Evolutionary conservation across 2,329 filamentous ascomycete genomes (phyloP).

Genomic region (Penicillium sp.): DNA sequence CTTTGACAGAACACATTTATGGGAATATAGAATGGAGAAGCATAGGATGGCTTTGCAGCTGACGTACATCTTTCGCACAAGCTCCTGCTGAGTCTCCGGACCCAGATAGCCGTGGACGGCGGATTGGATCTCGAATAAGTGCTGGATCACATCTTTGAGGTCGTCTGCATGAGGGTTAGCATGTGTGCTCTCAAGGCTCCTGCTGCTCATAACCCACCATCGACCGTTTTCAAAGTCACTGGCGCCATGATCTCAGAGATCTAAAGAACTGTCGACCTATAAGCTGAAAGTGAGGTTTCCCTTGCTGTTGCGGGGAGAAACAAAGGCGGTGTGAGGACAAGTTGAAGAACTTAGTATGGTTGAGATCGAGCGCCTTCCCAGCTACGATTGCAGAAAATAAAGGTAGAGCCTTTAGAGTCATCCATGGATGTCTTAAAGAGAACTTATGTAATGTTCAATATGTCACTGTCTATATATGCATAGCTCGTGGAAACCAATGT

Average conservation of each 20-base stretch:
- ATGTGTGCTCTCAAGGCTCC: too few relatives aligned
- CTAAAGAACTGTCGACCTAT: not conserved
- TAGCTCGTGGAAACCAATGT: slow-evolving; percentile 5
- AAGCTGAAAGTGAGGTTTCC: slow-evolving; percentile 3
- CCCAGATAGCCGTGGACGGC: slow-evolving; percentile 59
- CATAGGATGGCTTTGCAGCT: not conserved
- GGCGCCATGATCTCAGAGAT: slow-evolving; percentile 14
- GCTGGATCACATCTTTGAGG: slow-evolving; percentile 60
- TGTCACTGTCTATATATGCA: slow-evolving; percentile 22
- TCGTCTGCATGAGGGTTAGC: slow-evolving; percentile 40
- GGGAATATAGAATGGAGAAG: not conserved
- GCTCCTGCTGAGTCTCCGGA: slow-evolving; percentile 53
- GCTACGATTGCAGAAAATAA: not conserved
- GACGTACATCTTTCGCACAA: slow-evolving; percentile 56
- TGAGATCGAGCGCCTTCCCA: not conserved
- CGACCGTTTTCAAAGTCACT: slow-evolving; percentile 21
- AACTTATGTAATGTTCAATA: slow-evolving; percentile 15
- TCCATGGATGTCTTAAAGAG: not conserved
- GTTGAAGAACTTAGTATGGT: not conserved
- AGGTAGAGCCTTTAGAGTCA: not conserved
- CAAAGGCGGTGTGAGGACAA: slow-evolving; percentile 14
- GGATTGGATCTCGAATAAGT: slow-evolving; percentile 60
- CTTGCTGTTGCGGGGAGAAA: slow-evolving; percentile 8
- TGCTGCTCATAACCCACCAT: slow-evolving; percentile 11
- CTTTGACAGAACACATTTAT: not conserved